Percentiles rank a stretch among this genome's conserved stretches.
Evolutionary conservation across 306 rosid genomes (phyloP).

Genomic region (Citrullus colocynthis): DNA sequence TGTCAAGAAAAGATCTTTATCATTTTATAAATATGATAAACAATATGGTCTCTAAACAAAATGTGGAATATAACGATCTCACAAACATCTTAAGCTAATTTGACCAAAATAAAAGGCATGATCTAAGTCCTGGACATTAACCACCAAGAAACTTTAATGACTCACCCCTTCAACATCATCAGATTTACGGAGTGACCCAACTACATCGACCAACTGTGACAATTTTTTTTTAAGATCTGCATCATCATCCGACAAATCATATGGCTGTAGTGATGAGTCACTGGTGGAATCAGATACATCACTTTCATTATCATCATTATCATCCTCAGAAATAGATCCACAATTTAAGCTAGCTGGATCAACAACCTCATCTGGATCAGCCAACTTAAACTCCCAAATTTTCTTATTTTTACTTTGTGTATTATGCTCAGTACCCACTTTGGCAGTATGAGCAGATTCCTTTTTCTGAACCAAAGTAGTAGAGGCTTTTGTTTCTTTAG

Average conservation of each 20-base stretch:
- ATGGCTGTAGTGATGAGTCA: constrained; percentile 80
- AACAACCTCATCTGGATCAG: constrained; percentile 87
- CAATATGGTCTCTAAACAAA: not conserved
- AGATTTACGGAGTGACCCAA: constrained; percentile 73
- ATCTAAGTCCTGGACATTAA: not conserved
- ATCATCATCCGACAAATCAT: constrained; percentile 80
- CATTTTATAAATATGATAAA: constrained; percentile 7
- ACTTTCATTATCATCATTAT: constrained; percentile 51
- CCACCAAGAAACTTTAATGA: constrained; percentile 14
- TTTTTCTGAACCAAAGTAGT: constrained; percentile 19
- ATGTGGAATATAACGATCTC: constrained; percentile 10
- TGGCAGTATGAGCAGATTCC: constrained; percentile 18
- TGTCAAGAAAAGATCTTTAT: not conserved
- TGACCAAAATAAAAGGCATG: not conserved
- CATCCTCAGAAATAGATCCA: constrained; percentile 39
- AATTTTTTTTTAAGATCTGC: constrained; percentile 66
- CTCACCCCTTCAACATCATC: constrained; percentile 93
- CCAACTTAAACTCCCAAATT: constrained; percentile 34
- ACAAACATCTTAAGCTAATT: constrained; percentile 11
- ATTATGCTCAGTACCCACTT: constrained; percentile 15
- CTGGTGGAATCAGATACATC: constrained; percentile 56
- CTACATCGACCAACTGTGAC: constrained; percentile 74
- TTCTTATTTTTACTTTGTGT: constrained; percentile 37
- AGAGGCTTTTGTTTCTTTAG: constrained; percentile 17
- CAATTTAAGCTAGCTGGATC: constrained; percentile 61